phyloP scores from a whole-genome alignment of 352 stramenopile genomes.

The Saprolegnia diclina region DNA sequence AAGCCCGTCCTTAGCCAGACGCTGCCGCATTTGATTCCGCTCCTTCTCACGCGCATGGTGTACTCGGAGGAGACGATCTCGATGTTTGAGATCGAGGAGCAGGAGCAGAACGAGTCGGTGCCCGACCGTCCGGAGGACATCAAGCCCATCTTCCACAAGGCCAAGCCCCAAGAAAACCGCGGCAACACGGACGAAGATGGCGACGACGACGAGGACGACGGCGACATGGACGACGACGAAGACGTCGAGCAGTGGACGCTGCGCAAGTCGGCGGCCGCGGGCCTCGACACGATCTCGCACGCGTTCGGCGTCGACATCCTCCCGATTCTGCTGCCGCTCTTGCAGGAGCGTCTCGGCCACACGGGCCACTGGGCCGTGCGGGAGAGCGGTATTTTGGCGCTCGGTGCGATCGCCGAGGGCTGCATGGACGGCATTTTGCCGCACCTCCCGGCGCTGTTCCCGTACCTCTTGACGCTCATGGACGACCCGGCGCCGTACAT shows the following conservation, averaged over 20 bases:
- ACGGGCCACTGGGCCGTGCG: slow-evolving; percentile 91
- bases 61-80: slow-evolving; percentile 92
- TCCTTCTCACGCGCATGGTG: slow-evolving; percentile 93
- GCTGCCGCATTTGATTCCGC: slow-evolving; percentile 86
- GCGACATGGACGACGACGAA: slow-evolving; percentile 88
- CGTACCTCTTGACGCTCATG: slow-evolving; percentile 92
- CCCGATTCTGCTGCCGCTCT: slow-evolving; percentile 83
- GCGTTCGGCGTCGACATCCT: slow-evolving; percentile 92
- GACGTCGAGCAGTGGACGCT: slow-evolving; percentile 95
- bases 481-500: slow-evolving; percentile 85
- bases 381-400: slow-evolving; percentile 92
- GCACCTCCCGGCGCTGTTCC: slow-evolving; percentile 90
- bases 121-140: slow-evolving; percentile 89
- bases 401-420: slow-evolving; percentile 93
- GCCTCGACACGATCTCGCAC: slow-evolving; percentile 91
- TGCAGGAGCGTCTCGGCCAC: slow-evolving; percentile 87
- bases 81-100: slow-evolving; percentile 86
- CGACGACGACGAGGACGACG: slow-evolving; percentile 84
- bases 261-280: slow-evolving; percentile 91
- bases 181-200: slow-evolving; percentile 43
- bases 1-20: slow-evolving; percentile 83
- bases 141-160: slow-evolving; percentile 77
- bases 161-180: slow-evolving; percentile 33
- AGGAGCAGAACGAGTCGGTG: slow-evolving; percentile 80
- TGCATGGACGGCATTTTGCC: slow-evolving; percentile 91